Percentiles rank a stretch among this genome's conserved stretches.
Conservation (phyloP, 2,329 filamentous ascomycete species). For the Colletotrichum filicis region DNA sequence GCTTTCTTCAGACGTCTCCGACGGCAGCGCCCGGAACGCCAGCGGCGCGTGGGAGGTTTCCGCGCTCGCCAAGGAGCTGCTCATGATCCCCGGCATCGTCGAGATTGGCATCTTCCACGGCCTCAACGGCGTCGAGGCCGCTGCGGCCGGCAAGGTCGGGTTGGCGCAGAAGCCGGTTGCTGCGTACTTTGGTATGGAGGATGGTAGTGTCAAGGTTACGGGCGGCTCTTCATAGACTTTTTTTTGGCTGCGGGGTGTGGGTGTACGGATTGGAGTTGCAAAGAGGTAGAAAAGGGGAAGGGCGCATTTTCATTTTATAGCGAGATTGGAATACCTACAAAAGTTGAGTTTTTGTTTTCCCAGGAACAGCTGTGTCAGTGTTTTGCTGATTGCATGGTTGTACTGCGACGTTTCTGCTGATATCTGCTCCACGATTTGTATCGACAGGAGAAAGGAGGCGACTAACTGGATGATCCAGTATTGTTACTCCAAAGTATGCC, state of each 20-base stretch:
- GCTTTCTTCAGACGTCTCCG: conserved; percentile 63
- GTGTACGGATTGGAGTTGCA: too few relatives aligned
- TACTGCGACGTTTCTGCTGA: not conserved
- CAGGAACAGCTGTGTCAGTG: not conserved
- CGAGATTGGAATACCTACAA: not conserved
- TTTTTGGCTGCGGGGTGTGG: too few relatives aligned
- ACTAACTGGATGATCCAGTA: accelerated
- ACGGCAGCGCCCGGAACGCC: conserved; percentile 46
- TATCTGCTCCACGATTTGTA: not conserved
- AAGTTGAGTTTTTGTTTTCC: not conserved
- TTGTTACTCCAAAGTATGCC: not conserved
- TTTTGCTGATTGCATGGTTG: not conserved
- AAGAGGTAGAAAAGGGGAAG: not conserved
- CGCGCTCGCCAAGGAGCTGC: conserved; percentile 77
- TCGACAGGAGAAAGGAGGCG: not conserved
- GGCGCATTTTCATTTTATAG: not conserved
- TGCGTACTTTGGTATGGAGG: conserved; percentile 93
- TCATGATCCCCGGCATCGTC: conserved; percentile 85
- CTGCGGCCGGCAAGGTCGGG: conserved; percentile 60
- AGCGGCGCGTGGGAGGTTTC: conserved; percentile 84
- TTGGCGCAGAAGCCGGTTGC: conserved; percentile 92
- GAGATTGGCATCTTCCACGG: conserved; percentile 94
- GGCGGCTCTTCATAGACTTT: conserved; percentile 4
- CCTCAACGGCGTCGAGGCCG: conserved; percentile 77
- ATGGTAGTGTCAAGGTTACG: conserved; percentile 71